A percentile compares a stretch with the other conserved stretches of the same genome.
These are phyloP conservation scores for Kondoa malvinella DNA, from an alignment of 768 basidiomycete genomes.

Conservation along the genomic window DNA sequence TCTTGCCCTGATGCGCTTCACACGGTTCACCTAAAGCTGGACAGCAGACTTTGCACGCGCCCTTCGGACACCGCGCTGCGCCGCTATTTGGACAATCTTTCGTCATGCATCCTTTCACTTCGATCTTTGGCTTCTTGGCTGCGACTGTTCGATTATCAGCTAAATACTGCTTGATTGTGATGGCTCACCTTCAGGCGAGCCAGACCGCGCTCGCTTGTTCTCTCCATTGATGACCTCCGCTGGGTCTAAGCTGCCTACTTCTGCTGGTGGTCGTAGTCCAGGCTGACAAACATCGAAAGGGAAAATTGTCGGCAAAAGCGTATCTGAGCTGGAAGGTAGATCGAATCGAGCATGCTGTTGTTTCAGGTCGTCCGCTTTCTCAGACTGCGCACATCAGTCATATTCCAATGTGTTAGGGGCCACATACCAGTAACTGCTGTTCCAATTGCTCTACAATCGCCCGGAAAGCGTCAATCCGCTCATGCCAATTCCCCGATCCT, in stretches of 20 bases:
- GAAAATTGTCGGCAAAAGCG: background rate
- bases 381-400: slow-evolving; percentile 40
- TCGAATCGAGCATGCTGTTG: background rate
- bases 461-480: slow-evolving; percentile 26
- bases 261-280: background rate
- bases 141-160: slow-evolving; percentile 18
- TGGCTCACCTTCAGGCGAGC: background rate
- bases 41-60: slow-evolving; percentile 2
- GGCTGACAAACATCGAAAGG: background rate
- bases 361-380: background rate
- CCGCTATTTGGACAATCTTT: slow-evolving; percentile 12
- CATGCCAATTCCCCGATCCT: slow-evolving; percentile 21
- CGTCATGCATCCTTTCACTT: slow-evolving; percentile 22
- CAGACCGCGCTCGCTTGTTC: background rate
- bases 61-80: slow-evolving; percentile 9
- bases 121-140: slow-evolving; percentile 30
- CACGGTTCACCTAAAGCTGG: slow-evolving; percentile 29
- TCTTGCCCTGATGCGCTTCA: slow-evolving; percentile 32
- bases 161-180: slow-evolving; percentile 4
- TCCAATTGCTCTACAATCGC: slow-evolving; percentile 33
- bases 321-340: background rate
- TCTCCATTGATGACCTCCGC: background rate
- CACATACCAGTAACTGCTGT: background rate
- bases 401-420: slow-evolving; percentile 39
- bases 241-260: background rate